Conservation (phyloP, 768 basidiomycete species). For the Nidula microcarpa region DNA sequence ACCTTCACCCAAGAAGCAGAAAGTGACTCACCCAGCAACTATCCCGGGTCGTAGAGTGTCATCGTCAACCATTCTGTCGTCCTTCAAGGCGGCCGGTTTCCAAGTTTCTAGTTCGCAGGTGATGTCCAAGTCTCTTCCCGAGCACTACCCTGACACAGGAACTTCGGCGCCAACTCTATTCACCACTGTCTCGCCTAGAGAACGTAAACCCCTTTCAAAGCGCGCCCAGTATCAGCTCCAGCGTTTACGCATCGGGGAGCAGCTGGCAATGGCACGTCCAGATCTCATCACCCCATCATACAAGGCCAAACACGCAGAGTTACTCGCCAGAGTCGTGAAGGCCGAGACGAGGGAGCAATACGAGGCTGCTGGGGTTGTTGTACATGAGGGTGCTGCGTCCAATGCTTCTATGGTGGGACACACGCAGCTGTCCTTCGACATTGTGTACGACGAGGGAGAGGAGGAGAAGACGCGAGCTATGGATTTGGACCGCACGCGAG, state of each 20-base stretch:
- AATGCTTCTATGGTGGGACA: background rate
- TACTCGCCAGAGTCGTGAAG: constrained; percentile 10
- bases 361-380: constrained; percentile 1
- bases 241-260: constrained; percentile 30
- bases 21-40: background rate
- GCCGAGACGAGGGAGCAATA: constrained; percentile 3
- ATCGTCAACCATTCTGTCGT: background rate
- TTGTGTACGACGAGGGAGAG: constrained; percentile 24
- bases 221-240: constrained; percentile 10
- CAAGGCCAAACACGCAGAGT: constrained; percentile 16
- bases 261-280: constrained; percentile 40
- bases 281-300: constrained; percentile 32
- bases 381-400: background rate
- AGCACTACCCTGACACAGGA: background rate
- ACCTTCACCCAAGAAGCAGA: background rate
- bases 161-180: background rate
- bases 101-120: background rate
- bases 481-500: constrained; percentile 32
- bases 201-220: background rate
- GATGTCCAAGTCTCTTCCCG: background rate
- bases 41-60: no score
- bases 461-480: constrained; percentile 10
- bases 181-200: background rate
- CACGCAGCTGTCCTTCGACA: constrained; percentile 15
- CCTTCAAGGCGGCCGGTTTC: background rate